phyloP scores from a whole-genome alignment of 306 rosid species.

The Ceratonia siliqua region DNA sequence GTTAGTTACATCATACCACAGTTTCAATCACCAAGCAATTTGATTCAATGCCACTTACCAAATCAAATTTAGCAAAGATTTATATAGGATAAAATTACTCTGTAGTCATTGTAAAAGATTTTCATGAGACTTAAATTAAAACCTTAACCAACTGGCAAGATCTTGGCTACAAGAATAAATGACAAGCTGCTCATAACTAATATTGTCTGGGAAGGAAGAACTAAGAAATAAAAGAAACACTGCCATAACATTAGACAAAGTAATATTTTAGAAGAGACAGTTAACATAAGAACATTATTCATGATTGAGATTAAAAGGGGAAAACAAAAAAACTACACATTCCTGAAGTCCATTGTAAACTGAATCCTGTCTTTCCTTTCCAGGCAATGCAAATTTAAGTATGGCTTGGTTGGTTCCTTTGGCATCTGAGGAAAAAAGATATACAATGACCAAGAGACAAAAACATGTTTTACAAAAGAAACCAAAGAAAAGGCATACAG shows the following conservation, averaged over 20 bases:
- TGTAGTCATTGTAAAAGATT: background rate
- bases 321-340: constrained; percentile 24
- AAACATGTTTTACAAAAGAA: constrained; percentile 4
- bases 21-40: background rate
- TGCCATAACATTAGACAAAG: constrained; percentile 1
- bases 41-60: background rate
- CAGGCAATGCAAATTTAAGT: constrained; percentile 84
- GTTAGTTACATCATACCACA: background rate
- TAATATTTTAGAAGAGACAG: constrained; percentile 5
- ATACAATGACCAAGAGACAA: constrained; percentile 17
- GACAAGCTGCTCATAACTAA: background rate
- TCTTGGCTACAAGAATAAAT: background rate
- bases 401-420: constrained; percentile 43
- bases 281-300: background rate
- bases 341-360: constrained; percentile 94
- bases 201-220: constrained; percentile 9
- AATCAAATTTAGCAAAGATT: background rate
- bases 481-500: background rate
- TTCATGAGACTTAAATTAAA: background rate
- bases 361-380: constrained; percentile 97
- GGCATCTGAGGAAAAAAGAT: constrained; percentile 48
- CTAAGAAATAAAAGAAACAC: constrained; percentile 1
- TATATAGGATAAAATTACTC: background rate
- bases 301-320: background rate
- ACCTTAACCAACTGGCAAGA: background rate